Evolutionary conservation across 768 basidiomycete species (phyloP).

Genomic region (Cyclocybe aegerita): DNA sequence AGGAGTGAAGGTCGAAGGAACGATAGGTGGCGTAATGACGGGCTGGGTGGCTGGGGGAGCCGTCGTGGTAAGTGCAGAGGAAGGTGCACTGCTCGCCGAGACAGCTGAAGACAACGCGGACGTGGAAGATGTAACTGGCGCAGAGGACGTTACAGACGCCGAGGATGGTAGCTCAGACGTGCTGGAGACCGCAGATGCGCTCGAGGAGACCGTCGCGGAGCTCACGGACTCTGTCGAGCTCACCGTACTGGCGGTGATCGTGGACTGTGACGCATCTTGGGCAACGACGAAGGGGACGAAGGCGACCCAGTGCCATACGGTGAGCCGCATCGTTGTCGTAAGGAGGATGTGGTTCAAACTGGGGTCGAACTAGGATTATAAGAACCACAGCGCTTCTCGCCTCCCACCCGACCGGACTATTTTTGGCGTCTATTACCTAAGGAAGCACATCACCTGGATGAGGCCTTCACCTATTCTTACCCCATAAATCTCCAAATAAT

Average conservation of each 20-base stretch:
- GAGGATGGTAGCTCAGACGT: no score
- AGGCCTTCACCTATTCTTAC: no score
- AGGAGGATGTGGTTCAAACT: background rate
- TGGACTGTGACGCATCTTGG: background rate
- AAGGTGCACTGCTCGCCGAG: no score
- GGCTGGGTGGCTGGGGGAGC: background rate
- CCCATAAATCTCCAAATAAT: no score
- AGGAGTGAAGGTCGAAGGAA: conserved; percentile 41
- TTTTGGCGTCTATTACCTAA: no score
- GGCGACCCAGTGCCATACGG: conserved; percentile 8
- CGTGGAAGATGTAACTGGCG: background rate
- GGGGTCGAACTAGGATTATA: background rate
- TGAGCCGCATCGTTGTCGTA: conserved; percentile 1
- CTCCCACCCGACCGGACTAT: no score
- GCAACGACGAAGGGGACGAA: conserved; percentile 4
- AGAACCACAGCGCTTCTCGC: background rate
- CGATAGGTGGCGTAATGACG: background rate
- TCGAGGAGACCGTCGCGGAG: no score
- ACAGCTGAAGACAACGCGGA: background rate
- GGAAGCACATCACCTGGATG: no score
- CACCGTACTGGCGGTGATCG: background rate
- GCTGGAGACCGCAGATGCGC: no score
- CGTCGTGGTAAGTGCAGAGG: background rate
- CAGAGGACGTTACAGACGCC: no score
- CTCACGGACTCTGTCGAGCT: no score